Conservation (phyloP, 306 rosid genomes). For the Trifolium repens region DNA sequence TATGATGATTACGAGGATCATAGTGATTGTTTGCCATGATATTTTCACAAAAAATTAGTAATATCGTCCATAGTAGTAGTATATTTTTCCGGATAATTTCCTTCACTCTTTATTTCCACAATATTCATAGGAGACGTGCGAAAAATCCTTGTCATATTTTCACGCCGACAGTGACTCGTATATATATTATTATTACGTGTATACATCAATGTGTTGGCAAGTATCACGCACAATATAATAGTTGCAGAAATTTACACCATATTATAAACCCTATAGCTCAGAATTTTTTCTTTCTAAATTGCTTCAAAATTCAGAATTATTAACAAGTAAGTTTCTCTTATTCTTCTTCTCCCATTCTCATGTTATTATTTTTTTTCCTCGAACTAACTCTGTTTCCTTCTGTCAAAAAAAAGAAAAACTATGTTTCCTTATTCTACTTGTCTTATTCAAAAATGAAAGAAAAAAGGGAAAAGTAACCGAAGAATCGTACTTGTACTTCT, state of each 20-base stretch:
- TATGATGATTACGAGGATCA: no score
- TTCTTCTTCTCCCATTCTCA: constrained; percentile 15
- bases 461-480: constrained; percentile 1
- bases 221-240: neutral
- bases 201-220: neutral
- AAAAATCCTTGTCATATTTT: neutral
- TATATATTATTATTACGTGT: neutral
- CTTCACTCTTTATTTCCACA: no score
- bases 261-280: constrained; percentile 1
- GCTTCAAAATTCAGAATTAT: neutral
- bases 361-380: neutral
- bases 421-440: constrained; percentile 5
- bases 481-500: neutral
- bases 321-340: constrained; percentile 25
- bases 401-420: no score
- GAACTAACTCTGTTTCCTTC: no score
- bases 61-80: no score
- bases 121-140: neutral
- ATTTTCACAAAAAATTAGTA: no score
- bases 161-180: neutral
- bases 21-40: no score
- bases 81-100: no score
- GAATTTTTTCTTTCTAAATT: neutral
- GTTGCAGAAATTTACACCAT: neutral
- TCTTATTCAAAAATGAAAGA: constrained; percentile 15